Percentiles rank a stretch among this genome's conserved stretches.
Evolutionary conservation across 2,329 filamentous ascomycete genomes (phyloP).

Genomic region (Trichophyton verrucosum): DNA sequence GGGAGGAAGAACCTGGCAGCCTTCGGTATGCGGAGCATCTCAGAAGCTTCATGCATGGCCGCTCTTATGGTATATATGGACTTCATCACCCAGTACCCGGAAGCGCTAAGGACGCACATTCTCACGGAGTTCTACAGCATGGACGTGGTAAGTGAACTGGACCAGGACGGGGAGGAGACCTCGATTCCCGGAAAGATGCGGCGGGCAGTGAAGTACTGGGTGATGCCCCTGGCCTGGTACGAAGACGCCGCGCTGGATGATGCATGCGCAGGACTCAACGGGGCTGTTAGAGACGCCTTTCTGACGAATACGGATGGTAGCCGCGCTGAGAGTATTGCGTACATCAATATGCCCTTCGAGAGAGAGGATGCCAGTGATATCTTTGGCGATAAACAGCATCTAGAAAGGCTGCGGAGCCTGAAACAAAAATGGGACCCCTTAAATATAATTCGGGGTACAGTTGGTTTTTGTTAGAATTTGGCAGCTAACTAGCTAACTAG

Average conservation of each 20-base stretch:
- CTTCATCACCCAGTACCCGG: neutral
- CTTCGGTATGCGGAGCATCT: neutral
- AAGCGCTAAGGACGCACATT: neutral
- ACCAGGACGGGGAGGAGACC: neutral
- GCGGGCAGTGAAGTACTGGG: constrained; percentile 2
- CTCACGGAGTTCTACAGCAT: neutral
- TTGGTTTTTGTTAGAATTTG: neutral
- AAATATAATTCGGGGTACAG: neutral
- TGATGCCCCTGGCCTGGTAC: constrained; percentile 5
- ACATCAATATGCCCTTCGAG: neutral
- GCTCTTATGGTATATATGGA: neutral
- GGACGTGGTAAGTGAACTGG: neutral
- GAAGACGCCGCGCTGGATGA: neutral
- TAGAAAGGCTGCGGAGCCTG: neutral
- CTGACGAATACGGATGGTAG: neutral
- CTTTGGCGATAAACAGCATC: neutral
- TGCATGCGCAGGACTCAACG: neutral
- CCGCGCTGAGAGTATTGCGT: neutral
- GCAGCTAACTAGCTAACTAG: too few species aligned
- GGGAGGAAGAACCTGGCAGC: constrained; percentile 5
- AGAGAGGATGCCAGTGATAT: neutral
- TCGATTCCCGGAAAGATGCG: neutral
- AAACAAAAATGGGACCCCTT: neutral
- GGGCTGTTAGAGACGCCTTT: neutral
- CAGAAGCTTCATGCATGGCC: neutral